Conservation (phyloP, 2,329 filamentous ascomycete species). For the Ampelomyces quisqualis region DNA sequence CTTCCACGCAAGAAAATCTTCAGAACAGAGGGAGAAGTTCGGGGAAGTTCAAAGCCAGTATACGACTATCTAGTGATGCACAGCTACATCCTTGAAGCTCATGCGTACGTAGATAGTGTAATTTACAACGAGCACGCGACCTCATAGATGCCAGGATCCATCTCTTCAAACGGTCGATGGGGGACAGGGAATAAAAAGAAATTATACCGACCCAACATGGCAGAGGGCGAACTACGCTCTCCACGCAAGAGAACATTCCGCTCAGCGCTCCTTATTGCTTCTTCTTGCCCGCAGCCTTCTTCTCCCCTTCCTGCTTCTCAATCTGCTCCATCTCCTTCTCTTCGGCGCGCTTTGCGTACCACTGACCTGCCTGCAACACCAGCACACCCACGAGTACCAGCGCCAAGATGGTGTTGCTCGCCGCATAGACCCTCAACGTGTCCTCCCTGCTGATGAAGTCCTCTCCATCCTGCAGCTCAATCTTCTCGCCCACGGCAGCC, state of each 20-base stretch:
- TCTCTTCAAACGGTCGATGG: no score
- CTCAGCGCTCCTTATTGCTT: conserved; percentile 29
- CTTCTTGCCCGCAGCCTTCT: conserved; percentile 39
- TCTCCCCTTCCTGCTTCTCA: conserved; percentile 49
- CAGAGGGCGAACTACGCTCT: no score
- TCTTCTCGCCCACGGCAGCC: conserved; percentile 32
- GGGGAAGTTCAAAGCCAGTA: no score
- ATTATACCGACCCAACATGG: background rate
- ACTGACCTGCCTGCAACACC: conserved; percentile 92
- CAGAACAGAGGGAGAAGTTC: no score
- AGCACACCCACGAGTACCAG: conserved; percentile 88
- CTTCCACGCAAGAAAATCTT: no score
- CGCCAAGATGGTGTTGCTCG: conserved; percentile 94
- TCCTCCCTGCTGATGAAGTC: conserved; percentile 82
- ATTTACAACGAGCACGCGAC: no score
- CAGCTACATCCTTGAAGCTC: no score
- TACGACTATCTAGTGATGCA: no score
- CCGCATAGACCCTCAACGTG: conserved; percentile 83
- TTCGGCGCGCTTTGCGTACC: conserved; percentile 97
- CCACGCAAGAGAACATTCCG: background rate
- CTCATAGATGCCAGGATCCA: no score
- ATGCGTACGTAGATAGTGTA: no score
- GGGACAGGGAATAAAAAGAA: background rate
- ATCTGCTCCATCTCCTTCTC: conserved; percentile 72
- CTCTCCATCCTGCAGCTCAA: conserved; percentile 45